phyloP scores from a whole-genome alignment of 2,329 filamentous ascomycete genomes.

The Acephala macrosclerotiorum region DNA sequence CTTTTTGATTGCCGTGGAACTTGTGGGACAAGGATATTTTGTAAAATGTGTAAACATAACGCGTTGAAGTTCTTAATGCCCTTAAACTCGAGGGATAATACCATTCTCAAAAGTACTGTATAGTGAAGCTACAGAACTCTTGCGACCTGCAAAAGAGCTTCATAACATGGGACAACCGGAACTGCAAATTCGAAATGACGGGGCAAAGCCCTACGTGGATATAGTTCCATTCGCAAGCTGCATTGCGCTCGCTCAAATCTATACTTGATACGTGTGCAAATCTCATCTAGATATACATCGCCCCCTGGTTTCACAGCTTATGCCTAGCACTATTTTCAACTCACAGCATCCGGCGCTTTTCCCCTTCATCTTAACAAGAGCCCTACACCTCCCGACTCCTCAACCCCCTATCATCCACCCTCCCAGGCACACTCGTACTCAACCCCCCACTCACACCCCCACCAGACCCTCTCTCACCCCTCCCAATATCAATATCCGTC shows the following conservation, averaged over 20 bases:
- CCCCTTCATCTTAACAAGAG: background rate
- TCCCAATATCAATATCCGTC: constrained; percentile 41
- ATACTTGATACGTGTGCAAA: background rate
- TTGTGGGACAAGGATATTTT: too few relatives aligned
- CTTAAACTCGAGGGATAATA: too few relatives aligned
- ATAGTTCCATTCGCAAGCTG: background rate
- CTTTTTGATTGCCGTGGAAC: too few relatives aligned
- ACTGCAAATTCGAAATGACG: background rate
- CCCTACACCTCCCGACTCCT: constrained; percentile 12
- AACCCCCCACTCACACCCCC: background rate
- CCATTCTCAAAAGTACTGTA: too few relatives aligned
- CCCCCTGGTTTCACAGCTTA: background rate
- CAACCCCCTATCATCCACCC: constrained; percentile 13
- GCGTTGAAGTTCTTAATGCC: too few relatives aligned
- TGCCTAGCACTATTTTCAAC: background rate
- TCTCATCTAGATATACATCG: background rate
- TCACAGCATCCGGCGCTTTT: too few relatives aligned
- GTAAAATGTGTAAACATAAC: too few relatives aligned
- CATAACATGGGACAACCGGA: too few relatives aligned
- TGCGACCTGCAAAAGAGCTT: too few relatives aligned
- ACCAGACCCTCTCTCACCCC: constrained; percentile 12
- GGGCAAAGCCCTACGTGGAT: background rate
- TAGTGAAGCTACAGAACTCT: too few relatives aligned
- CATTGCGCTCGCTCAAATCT: background rate
- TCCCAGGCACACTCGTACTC: constrained; percentile 5